Evolutionary conservation across 768 basidiomycete genomes (phyloP).

Genomic region (Punctularia strigosozonata): DNA sequence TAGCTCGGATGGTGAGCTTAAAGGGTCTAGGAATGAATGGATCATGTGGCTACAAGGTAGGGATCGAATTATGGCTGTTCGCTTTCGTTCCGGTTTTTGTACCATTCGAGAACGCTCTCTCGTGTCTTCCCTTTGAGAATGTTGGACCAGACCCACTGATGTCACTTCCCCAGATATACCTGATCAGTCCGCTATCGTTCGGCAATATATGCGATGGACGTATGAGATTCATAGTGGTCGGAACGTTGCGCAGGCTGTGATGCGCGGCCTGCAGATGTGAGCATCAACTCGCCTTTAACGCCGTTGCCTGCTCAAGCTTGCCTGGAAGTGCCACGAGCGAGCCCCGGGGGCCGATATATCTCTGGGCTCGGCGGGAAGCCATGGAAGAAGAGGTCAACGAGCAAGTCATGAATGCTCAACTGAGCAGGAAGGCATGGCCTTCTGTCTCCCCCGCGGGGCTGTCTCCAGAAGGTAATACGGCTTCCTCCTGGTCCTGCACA

Average conservation of each 20-base stretch:
- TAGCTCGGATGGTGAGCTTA: constrained; percentile 40
- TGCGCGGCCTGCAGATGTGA: constrained; percentile 56
- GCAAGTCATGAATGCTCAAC: constrained; percentile 18
- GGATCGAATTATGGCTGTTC: too few relatives aligned
- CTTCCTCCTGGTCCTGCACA: constrained; percentile 1
- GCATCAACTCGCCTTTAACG: constrained; percentile 10
- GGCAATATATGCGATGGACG: constrained; percentile 65
- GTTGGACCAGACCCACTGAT: too few relatives aligned
- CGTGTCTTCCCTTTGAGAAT: too few relatives aligned
- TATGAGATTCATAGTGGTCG: constrained; percentile 45
- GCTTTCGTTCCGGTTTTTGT: too few relatives aligned
- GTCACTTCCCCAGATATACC: constrained; percentile 52
- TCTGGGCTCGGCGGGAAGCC: constrained; percentile 62
- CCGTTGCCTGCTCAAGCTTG: not conserved
- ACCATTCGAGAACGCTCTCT: too few relatives aligned
- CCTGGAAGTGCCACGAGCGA: constrained; percentile 46
- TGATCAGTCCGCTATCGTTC: constrained; percentile 60
- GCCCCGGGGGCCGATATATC: constrained; percentile 63
- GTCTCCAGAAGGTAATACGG: constrained; percentile 21
- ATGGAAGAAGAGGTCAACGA: constrained; percentile 52
- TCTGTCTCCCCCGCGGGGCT: constrained; percentile 38
- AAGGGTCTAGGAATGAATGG: constrained; percentile 60
- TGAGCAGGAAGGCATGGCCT: constrained; percentile 34
- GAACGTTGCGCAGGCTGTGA: constrained; percentile 37
- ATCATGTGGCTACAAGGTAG: constrained; percentile 64